Conservation (phyloP, 2,329 filamentous ascomycete species). For the Verticillium dahliae region DNA sequence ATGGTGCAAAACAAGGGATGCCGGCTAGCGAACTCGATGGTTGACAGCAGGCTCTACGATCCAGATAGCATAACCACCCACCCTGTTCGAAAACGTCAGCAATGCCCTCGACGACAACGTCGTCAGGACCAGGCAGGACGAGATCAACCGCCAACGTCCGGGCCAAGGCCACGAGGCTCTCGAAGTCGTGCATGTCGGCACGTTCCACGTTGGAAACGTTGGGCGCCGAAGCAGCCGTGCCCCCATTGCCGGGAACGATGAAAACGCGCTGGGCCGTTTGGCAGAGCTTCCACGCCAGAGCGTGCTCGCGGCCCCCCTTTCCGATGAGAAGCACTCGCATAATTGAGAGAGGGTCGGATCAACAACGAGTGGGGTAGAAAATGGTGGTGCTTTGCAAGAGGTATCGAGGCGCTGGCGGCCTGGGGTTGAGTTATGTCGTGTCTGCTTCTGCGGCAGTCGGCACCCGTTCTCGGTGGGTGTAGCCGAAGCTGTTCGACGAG, state of each 20-base stretch:
- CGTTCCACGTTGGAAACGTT: constrained; percentile 67
- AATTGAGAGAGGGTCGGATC: background rate
- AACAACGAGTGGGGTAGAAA: too few species aligned
- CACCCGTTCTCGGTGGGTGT: too few species aligned
- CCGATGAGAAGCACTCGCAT: constrained; percentile 70
- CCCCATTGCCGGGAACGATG: constrained; percentile 75
- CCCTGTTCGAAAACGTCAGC: constrained; percentile 67
- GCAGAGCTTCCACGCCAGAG: constrained; percentile 87
- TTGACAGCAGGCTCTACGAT: background rate
- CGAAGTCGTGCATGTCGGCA: constrained; percentile 71
- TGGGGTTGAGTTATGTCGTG: too few species aligned
- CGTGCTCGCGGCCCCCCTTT: constrained; percentile 91
- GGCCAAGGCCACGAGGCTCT: constrained; percentile 68
- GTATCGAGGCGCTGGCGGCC: too few species aligned
- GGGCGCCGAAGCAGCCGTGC: constrained; percentile 58
- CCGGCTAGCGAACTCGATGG: constrained; percentile 34
- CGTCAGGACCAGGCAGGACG: constrained; percentile 85
- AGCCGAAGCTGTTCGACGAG: too few species aligned
- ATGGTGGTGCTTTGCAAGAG: too few species aligned
- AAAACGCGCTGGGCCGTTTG: constrained; percentile 69
- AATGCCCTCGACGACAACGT: constrained; percentile 86
- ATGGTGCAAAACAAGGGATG: constrained; percentile 81
- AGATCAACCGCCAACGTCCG: constrained; percentile 69
- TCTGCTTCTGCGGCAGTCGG: too few species aligned
- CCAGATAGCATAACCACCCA: background rate